Conservation (phyloP, 2,329 filamentous ascomycete species). For the Phialophora tarda region DNA sequence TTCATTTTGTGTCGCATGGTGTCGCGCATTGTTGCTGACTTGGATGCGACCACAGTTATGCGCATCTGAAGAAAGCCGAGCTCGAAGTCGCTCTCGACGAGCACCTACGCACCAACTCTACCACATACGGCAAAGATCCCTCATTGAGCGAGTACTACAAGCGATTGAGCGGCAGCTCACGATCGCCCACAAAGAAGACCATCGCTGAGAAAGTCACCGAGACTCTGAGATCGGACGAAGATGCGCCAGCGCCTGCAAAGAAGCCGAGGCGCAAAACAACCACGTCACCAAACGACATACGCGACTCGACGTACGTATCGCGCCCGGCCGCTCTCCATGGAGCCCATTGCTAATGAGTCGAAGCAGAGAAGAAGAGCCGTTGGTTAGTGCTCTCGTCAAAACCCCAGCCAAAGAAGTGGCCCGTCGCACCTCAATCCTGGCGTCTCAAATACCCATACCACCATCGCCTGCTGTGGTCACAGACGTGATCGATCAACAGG, state of each 20-base stretch:
- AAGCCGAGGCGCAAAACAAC: slow-evolving; percentile 39
- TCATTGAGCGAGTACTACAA: slow-evolving; percentile 77
- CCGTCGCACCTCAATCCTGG: slow-evolving; percentile 49
- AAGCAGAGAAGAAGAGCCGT: slow-evolving; percentile 34
- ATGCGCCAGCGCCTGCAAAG: slow-evolving; percentile 45
- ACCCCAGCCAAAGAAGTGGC: slow-evolving; percentile 47
- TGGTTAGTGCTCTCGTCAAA: slow-evolving; percentile 33
- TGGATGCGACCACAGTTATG: slow-evolving; percentile 36
- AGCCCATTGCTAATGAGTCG: slow-evolving; percentile 37
- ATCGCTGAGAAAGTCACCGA: slow-evolving; percentile 45
- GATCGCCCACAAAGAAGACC: slow-evolving; percentile 65
- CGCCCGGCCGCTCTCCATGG: slow-evolving; percentile 30
- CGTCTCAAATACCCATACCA: slow-evolving; percentile 71
- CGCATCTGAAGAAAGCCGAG: slow-evolving; percentile 36
- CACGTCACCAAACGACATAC: slow-evolving; percentile 35
- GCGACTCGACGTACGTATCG: slow-evolving; percentile 44
- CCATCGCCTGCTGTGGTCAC: slow-evolving; percentile 80
- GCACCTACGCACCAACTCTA: slow-evolving; percentile 71
- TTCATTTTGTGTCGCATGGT: slow-evolving; percentile 19
- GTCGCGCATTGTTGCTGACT: slow-evolving; percentile 34
- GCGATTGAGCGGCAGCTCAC: slow-evolving; percentile 61
- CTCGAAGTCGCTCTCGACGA: slow-evolving; percentile 77
- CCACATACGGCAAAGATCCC: slow-evolving; percentile 67
- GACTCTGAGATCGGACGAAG: slow-evolving; percentile 48
- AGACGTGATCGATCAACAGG: slow-evolving; percentile 72